phyloP scores from a whole-genome alignment of 306 rosid genomes.

The Inga leiocalycina region DNA sequence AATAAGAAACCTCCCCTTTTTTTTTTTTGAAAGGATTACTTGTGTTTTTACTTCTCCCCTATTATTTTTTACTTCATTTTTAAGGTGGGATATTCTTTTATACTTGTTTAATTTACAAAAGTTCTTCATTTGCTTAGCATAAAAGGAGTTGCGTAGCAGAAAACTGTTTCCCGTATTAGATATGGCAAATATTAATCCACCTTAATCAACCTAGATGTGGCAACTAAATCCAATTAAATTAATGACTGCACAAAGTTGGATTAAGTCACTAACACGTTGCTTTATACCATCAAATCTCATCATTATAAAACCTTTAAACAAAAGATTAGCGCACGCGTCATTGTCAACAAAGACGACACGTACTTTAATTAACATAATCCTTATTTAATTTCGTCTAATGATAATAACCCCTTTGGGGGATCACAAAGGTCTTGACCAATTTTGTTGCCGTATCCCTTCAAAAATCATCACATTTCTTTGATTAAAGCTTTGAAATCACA shows the following conservation, averaged over 20 bases:
- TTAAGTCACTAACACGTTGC: constrained; percentile 10
- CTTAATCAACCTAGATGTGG: neutral
- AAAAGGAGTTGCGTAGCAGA: neutral
- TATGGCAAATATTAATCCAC: neutral
- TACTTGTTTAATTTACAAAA: neutral
- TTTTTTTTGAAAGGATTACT: neutral
- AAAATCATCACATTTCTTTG: constrained; percentile 17
- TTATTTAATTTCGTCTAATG: constrained; percentile 17
- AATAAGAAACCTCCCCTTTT: neutral
- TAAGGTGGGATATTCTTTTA: neutral
- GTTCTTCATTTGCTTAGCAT: neutral
- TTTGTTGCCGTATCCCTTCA: constrained; percentile 2
- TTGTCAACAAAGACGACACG: constrained; percentile 7
- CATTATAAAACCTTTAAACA: neutral
- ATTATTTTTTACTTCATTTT: neutral
- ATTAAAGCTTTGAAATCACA: constrained; percentile 25
- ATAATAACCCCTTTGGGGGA: neutral
- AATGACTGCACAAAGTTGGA: constrained; percentile 15
- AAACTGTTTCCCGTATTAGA: neutral
- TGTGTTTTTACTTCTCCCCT: neutral
- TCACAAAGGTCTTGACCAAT: constrained; percentile 2
- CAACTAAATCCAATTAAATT: constrained; percentile 4
- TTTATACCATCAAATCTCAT: constrained; percentile 8
- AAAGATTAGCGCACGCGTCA: neutral
- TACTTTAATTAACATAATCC: constrained; percentile 1